Conservation (phyloP, 2,329 filamentous ascomycete genomes). For the Penicillium thymicola region DNA sequence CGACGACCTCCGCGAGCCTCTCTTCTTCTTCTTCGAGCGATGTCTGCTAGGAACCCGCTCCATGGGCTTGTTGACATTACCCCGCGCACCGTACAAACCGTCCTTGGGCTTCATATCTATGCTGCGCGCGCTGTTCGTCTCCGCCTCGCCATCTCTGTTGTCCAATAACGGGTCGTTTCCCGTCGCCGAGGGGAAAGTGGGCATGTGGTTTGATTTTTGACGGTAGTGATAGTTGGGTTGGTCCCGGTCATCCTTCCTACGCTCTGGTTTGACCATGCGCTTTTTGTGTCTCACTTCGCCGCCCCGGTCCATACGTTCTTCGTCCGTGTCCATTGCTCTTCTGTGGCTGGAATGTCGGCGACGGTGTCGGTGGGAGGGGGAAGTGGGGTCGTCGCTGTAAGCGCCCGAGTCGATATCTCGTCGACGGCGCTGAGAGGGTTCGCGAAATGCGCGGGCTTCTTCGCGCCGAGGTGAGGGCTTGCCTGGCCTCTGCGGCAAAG, state of each 20-base stretch:
- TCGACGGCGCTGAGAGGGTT: conserved; percentile 65
- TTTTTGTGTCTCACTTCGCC: conserved; percentile 67
- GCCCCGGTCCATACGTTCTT: conserved; percentile 52
- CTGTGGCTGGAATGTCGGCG: conserved; percentile 47
- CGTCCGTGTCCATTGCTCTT: conserved; percentile 43
- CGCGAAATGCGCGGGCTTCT: conserved; percentile 61
- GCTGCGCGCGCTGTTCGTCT: conserved; percentile 62
- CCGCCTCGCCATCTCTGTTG: conserved; percentile 51
- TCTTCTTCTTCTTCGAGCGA: conserved; percentile 49
- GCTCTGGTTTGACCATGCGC: conserved; percentile 84
- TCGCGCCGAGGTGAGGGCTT: conserved; percentile 60
- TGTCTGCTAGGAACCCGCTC: conserved; percentile 40
- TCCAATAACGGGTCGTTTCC: conserved; percentile 87
- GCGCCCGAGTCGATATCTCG: conserved; percentile 67
- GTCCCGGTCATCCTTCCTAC: conserved; percentile 76
- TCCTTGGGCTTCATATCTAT: conserved; percentile 51
- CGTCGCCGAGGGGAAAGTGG: conserved; percentile 82
- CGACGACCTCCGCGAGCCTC: conserved; percentile 62
- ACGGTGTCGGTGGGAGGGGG: conserved; percentile 40
- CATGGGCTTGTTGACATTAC: conserved; percentile 44
- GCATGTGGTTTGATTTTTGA: conserved; percentile 91
- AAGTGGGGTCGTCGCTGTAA: conserved; percentile 38
- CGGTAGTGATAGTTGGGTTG: conserved; percentile 96
- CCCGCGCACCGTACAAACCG: conserved; percentile 34
- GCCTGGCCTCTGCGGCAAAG: conserved; percentile 60